Evolutionary conservation across 441 rosid species (phyloP).

Genomic region (Erodium moschatum): DNA sequence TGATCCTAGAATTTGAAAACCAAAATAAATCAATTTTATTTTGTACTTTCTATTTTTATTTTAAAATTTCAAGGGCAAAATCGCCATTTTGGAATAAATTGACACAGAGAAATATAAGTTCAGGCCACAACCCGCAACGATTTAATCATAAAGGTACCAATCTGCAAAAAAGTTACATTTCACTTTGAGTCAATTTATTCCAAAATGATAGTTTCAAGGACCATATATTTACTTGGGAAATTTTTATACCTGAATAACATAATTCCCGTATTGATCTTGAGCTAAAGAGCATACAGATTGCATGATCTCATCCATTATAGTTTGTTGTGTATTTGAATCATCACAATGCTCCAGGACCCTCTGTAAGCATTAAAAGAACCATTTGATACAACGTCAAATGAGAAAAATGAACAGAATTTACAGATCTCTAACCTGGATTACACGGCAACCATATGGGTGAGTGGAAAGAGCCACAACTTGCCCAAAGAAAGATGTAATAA

Average conservation of each 20-base stretch:
- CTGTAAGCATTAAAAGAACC: slow-evolving; percentile 35
- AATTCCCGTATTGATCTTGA: slow-evolving; percentile 87
- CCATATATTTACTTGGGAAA: background rate
- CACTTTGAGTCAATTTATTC: too few relatives aligned
- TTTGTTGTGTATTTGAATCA: slow-evolving; percentile 49
- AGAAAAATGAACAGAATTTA: background rate
- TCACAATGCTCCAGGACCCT: slow-evolving; percentile 76
- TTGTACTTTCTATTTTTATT: too few relatives aligned
- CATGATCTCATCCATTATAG: slow-evolving; percentile 77
- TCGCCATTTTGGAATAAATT: too few relatives aligned
- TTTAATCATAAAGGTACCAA: background rate
- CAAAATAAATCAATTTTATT: too few relatives aligned
- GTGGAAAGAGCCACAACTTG: slow-evolving; percentile 70
- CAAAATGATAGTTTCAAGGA: background rate
- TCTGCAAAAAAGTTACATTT: too few relatives aligned
- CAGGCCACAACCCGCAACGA: background rate
- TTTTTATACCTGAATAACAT: slow-evolving; percentile 64
- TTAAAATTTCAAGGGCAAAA: too few relatives aligned
- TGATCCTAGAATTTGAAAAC: too few relatives aligned
- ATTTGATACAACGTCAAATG: too few relatives aligned
- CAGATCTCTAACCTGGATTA: slow-evolving; percentile 51
- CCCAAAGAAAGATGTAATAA: slow-evolving; percentile 59
- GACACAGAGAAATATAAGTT: too few relatives aligned
- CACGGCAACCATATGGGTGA: slow-evolving; percentile 89
- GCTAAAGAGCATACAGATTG: slow-evolving; percentile 70